Conservation (phyloP, 495 filamentous ascomycete species). For the Achaetomiella virescens region DNA sequence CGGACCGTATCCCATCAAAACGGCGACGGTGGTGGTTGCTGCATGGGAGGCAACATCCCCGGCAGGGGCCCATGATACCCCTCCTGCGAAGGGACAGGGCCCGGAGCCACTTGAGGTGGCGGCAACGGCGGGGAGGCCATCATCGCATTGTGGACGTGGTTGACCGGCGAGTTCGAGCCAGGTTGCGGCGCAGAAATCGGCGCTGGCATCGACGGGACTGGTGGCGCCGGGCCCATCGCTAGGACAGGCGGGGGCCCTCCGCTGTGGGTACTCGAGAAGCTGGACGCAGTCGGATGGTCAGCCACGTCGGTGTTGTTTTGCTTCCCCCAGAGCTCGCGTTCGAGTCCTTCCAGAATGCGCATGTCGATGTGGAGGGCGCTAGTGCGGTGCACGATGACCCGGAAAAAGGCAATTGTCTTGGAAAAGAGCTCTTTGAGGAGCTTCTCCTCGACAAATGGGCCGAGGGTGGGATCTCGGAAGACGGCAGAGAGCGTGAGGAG, state of each 20-base stretch:
- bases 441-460: slow-evolving; percentile 43
- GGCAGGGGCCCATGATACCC: not conserved
- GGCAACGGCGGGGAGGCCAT: not conserved
- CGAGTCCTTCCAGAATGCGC: slow-evolving; percentile 58
- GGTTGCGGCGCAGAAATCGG: not conserved
- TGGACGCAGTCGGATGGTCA: slow-evolving; percentile 27
- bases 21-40: slow-evolving; percentile 8
- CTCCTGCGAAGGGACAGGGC: not conserved
- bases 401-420: slow-evolving; percentile 67
- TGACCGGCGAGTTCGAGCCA: not conserved
- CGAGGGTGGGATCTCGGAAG: slow-evolving; percentile 54
- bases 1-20: not conserved
- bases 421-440: slow-evolving; percentile 47
- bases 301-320: slow-evolving; percentile 8
- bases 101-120: not conserved
- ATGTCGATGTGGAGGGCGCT: slow-evolving; percentile 62
- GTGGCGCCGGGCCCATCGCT: not conserved
- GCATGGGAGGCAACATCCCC: slow-evolving; percentile 17
- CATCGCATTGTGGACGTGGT: slow-evolving; percentile 6
- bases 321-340: slow-evolving; percentile 41
- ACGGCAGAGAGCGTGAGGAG: slow-evolving; percentile 80
- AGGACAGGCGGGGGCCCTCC: slow-evolving; percentile 14
- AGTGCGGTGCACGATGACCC: slow-evolving; percentile 54
- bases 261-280: slow-evolving; percentile 42
- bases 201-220: slow-evolving; percentile 4